Percentiles rank a stretch among this genome's conserved stretches.
phyloP scores from a whole-genome alignment of 2,329 filamentous ascomycete species.

The Penicillium sp. region DNA sequence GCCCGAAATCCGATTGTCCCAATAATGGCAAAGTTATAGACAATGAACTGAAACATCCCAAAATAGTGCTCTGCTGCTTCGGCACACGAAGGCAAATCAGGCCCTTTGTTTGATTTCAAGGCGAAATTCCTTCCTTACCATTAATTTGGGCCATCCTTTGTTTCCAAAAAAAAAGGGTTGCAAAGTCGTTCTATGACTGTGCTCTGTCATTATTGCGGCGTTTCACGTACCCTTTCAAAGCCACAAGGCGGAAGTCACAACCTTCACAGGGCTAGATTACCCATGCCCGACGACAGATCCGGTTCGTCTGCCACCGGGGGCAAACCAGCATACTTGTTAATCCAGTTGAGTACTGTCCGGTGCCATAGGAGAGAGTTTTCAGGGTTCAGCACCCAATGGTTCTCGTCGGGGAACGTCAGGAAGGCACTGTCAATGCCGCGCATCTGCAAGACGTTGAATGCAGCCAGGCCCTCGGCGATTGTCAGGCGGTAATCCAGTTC shows the following conservation, averaged over 20 bases:
- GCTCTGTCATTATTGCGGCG: conserved; percentile 6
- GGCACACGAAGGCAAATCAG: conserved; percentile 2
- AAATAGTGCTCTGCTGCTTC: conserved; percentile 6
- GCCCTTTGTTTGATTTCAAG: conserved; percentile 1
- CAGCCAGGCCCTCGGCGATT: conserved; percentile 76
- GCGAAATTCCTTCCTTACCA: neutral
- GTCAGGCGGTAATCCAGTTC: conserved; percentile 86
- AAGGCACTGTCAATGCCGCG: conserved; percentile 72
- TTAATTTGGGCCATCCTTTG: conserved; percentile 6
- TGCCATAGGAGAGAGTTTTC: conserved; percentile 94
- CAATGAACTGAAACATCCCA: conserved; percentile 15
- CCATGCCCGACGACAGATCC: conserved; percentile 18
- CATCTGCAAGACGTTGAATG: conserved; percentile 81
- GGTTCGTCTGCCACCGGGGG: conserved; percentile 41
- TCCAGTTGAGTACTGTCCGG: conserved; percentile 75
- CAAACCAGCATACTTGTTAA: conserved; percentile 59
- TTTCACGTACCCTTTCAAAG: neutral
- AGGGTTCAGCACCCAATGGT: conserved; percentile 81
- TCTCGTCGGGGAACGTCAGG: conserved; percentile 76
- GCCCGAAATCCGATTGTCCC: conserved; percentile 6
- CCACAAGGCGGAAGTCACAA: conserved; percentile 1
- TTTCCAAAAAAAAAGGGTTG: conserved; percentile 7
- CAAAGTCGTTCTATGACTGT: too few species aligned
- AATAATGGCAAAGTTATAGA: conserved; percentile 13
- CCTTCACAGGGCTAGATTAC: conserved; percentile 19